Evolutionary conservation across 2,329 filamentous ascomycete genomes (phyloP).

Genomic region (Didymella sp.): DNA sequence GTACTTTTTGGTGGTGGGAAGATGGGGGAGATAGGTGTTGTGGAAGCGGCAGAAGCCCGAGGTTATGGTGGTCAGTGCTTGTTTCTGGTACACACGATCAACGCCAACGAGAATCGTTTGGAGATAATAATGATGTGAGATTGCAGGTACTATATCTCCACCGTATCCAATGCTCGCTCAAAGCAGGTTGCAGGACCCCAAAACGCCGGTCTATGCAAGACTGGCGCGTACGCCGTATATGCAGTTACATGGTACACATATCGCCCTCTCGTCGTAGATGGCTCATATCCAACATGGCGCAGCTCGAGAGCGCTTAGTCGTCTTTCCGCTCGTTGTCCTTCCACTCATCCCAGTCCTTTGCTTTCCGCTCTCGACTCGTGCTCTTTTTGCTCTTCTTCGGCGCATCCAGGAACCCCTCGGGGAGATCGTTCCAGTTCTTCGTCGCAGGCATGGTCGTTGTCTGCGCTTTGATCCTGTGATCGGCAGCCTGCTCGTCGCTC

Average conservation of each 20-base stretch:
- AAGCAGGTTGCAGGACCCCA: background rate
- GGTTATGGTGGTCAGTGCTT: too few species aligned
- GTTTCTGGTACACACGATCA: too few species aligned
- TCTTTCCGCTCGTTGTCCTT: conserved; percentile 38
- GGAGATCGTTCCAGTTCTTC: conserved; percentile 58
- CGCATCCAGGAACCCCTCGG: conserved; percentile 52
- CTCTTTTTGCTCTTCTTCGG: conserved; percentile 41
- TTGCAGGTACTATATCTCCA: background rate
- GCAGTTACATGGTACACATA: conserved; percentile 15
- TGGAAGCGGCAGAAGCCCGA: too few species aligned
- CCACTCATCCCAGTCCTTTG: conserved; percentile 29
- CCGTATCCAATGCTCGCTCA: background rate
- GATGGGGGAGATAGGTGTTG: too few species aligned
- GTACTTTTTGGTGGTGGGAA: too few species aligned
- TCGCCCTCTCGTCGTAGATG: conserved; percentile 5
- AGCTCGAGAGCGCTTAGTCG: background rate
- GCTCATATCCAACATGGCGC: background rate
- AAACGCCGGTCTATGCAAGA: conserved; percentile 15
- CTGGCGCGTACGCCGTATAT: conserved; percentile 9
- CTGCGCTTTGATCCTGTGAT: conserved; percentile 28
- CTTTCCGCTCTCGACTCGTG: conserved; percentile 26
- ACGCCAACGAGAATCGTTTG: background rate
- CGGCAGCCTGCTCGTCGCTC: conserved; percentile 41
- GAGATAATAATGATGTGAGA: background rate
- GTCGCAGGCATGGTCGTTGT: conserved; percentile 31